Conservation (phyloP, 2,329 filamentous ascomycete genomes). For the Phaeoacremonium minimum region DNA sequence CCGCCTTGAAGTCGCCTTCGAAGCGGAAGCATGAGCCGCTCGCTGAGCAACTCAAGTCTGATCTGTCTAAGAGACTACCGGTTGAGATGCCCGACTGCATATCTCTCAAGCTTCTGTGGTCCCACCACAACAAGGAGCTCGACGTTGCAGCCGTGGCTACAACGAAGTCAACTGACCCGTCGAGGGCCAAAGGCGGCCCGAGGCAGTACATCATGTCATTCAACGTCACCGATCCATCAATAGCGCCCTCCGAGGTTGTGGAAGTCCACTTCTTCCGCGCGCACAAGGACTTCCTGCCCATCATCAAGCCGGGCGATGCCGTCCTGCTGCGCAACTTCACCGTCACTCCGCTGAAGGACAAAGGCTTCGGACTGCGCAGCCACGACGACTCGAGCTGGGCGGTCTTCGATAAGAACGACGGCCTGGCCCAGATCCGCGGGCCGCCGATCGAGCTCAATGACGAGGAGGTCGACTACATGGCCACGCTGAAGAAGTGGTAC, state of each 20-base stretch:
- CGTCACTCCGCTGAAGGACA: constrained; percentile 47
- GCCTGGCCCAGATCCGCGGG: constrained; percentile 50
- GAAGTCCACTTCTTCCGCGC: constrained; percentile 56
- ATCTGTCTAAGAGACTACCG: constrained; percentile 40
- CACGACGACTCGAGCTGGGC: constrained; percentile 57
- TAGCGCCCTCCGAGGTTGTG: constrained; percentile 41
- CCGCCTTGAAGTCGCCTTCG: constrained; percentile 22
- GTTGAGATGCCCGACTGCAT: constrained; percentile 49
- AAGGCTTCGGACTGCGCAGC: constrained; percentile 52
- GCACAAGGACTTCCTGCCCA: constrained; percentile 52
- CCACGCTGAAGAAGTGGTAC: constrained; percentile 45
- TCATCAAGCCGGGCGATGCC: constrained; percentile 51
- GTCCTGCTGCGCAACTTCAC: constrained; percentile 54
- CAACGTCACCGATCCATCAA: constrained; percentile 51
- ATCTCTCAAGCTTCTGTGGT: constrained; percentile 46
- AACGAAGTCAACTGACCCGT: constrained; percentile 42
- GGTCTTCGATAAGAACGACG: constrained; percentile 45
- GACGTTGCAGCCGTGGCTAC: constrained; percentile 54
- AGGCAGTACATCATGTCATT: constrained; percentile 58
- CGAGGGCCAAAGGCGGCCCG: constrained; percentile 52
- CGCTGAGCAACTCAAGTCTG: constrained; percentile 30
- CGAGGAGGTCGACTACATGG: constrained; percentile 44
- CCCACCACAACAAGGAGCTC: constrained; percentile 40
- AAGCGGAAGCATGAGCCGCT: constrained; percentile 10
- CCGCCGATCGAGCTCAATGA: constrained; percentile 53